A percentile compares a stretch with the other conserved stretches of the same genome.
Evolutionary conservation across 139 green algal genomes (phyloP).

Genomic region (Tetradesmus lagerheimii): DNA sequence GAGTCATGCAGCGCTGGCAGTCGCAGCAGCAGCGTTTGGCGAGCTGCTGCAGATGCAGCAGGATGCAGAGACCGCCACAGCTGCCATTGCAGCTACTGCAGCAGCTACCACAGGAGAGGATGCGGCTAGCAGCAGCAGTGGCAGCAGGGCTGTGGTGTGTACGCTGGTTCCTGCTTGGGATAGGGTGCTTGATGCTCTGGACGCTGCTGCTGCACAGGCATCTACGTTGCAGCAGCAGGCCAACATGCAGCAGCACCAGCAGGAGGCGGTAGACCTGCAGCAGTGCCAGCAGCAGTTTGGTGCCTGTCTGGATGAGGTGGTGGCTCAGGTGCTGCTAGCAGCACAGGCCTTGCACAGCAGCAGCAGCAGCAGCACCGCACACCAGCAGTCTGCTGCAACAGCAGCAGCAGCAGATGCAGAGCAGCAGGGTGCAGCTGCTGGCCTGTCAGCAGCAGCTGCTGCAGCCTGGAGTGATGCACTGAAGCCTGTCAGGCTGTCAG

Average conservation of each 20-base stretch:
- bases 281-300: constrained; percentile 44
- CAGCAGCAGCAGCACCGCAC: constrained; percentile 24
- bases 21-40: constrained; percentile 1
- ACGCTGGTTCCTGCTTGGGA: constrained; percentile 56
- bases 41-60: not conserved
- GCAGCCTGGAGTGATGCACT: constrained; percentile 2
- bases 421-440: not conserved
- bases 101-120: not conserved
- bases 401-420: not conserved
- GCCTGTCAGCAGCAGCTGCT: not conserved
- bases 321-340: constrained; percentile 74
- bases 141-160: constrained; percentile 17
- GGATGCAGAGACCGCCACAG: constrained; percentile 15
- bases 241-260: not conserved
- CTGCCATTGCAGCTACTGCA: not conserved
- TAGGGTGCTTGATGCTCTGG: constrained; percentile 46
- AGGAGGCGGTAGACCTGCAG: not conserved
- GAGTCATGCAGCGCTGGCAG: constrained; percentile 19
- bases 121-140: not conserved
- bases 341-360: constrained; percentile 61
- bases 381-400: not conserved
- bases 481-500: constrained; percentile 27
- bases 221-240: not conserved
- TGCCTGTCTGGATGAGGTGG: constrained; percentile 51
- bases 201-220: constrained; percentile 42